Conservation (phyloP, 1,139 yeast genomes). For the Geotrichum cucujoidarum region DNA sequence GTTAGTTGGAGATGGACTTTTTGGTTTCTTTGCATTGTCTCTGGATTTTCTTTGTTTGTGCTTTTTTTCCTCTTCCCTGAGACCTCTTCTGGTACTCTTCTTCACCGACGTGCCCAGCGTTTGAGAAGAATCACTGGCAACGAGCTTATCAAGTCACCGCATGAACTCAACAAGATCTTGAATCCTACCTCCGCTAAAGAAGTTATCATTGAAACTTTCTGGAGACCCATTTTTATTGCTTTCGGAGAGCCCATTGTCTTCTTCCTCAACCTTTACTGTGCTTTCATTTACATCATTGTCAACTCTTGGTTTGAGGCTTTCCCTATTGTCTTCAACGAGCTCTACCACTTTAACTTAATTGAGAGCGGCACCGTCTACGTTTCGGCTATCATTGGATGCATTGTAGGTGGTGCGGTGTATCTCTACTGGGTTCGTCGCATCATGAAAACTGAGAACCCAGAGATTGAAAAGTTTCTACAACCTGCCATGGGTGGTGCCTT, state of each 20-base stretch:
- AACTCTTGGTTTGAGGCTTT: slow-evolving; percentile 60
- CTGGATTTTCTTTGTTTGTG: slow-evolving; percentile 39
- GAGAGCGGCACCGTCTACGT: slow-evolving; percentile 47
- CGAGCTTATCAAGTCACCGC: slow-evolving; percentile 34
- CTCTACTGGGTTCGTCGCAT: slow-evolving; percentile 7
- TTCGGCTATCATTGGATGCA: slow-evolving; percentile 44
- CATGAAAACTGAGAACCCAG: slow-evolving; percentile 1
- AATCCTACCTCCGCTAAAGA: slow-evolving; percentile 15
- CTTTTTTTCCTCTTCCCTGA: slow-evolving; percentile 46
- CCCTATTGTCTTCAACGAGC: slow-evolving; percentile 49
- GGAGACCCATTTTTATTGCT: slow-evolving; percentile 42
- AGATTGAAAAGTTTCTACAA: slow-evolving; percentile 20
- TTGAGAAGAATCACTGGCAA: slow-evolving; percentile 48
- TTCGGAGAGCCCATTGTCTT: slow-evolving; percentile 36
- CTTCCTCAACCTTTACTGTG: slow-evolving; percentile 43
- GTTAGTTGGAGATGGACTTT: slow-evolving; percentile 39
- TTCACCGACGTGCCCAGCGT: slow-evolving; percentile 46
- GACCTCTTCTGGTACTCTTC: slow-evolving; percentile 45
- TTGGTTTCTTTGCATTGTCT: slow-evolving; percentile 45
- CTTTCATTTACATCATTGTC: slow-evolving; percentile 50
- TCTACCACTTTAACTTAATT: slow-evolving; percentile 46
- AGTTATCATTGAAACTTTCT: slow-evolving; percentile 43
- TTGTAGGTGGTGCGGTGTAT: slow-evolving; percentile 26
- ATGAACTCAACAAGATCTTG: slow-evolving; percentile 37
- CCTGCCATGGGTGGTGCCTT: slow-evolving; percentile 49